Percentiles rank a stretch among this genome's conserved stretches.
Conservation (phyloP, 192 early-diverging fungal species). For the Spizellomyces punctatus region DNA sequence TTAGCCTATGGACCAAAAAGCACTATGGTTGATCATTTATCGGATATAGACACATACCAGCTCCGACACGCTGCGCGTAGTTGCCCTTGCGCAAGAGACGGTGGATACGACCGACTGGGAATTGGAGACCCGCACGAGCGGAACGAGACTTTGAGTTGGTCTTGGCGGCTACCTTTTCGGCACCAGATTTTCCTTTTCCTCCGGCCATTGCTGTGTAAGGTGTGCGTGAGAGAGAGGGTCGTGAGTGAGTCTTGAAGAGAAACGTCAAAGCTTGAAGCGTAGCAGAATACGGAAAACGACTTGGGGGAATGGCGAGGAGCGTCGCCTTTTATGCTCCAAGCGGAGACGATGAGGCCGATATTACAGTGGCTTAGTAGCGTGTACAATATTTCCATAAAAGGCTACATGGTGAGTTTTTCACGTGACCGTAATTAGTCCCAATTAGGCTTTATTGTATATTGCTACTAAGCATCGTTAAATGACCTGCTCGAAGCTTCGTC, state of each 20-base stretch:
- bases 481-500: neutral
- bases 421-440: constrained; percentile 2
- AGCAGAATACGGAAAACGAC: neutral
- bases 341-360: neutral
- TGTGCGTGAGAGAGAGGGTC: constrained; percentile 22
- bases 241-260: constrained; percentile 6
- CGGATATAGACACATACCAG: constrained; percentile 54
- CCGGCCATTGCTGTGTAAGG: constrained; percentile 33
- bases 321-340: constrained; percentile 24
- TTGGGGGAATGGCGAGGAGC: neutral
- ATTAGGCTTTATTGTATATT: neutral
- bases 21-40: neutral
- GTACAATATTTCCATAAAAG: no score
- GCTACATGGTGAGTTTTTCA: no score
- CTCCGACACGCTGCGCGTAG: constrained; percentile 91
- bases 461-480: neutral
- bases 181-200: constrained; percentile 51
- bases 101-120: constrained; percentile 90
- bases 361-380: no score
- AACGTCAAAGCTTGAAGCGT: neutral
- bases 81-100: constrained; percentile 91
- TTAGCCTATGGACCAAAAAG: neutral
- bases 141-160: constrained; percentile 73
- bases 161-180: constrained; percentile 25
- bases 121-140: constrained; percentile 90